phyloP scores from a whole-genome alignment of 2,329 filamentous ascomycete genomes.

The Rhynchosporium secalis region DNA sequence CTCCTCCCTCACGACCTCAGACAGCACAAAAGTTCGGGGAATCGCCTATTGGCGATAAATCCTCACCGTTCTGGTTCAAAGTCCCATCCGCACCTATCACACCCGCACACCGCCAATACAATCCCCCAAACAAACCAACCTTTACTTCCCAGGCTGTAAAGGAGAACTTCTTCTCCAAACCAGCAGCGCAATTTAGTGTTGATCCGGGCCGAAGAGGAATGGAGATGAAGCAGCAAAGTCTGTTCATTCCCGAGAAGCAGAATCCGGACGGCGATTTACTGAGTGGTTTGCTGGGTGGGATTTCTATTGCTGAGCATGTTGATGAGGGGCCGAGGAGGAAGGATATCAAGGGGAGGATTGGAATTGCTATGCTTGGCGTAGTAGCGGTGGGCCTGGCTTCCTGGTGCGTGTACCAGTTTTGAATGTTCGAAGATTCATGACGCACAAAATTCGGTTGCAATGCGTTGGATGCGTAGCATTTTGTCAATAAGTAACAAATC shows the following conservation, averaged over 20 bases:
- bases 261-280: slow-evolving; percentile 11
- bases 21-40: slow-evolving; percentile 40
- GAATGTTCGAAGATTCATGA: neutral
- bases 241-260: slow-evolving; percentile 11
- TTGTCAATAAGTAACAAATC: neutral
- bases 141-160: slow-evolving; percentile 45
- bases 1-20: slow-evolving; percentile 43
- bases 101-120: slow-evolving; percentile 62
- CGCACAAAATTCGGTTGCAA: neutral
- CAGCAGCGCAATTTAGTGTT: neutral
- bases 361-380: neutral
- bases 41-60: slow-evolving; percentile 25
- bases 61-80: slow-evolving; percentile 64
- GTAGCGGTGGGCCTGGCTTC: neutral
- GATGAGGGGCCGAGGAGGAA: neutral
- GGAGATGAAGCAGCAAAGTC: slow-evolving; percentile 9
- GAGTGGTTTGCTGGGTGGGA: neutral
- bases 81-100: slow-evolving; percentile 68
- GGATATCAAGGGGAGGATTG: neutral
- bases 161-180: slow-evolving; percentile 51
- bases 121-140: slow-evolving; percentile 58
- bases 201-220: neutral
- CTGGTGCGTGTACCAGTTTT: slow-evolving; percentile 7
- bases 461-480: slow-evolving; percentile 1
- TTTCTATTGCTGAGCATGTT: slow-evolving; percentile 4